Base-by-base conservation (phyloP, 106 monocot species). In the Amphibolis antarctica region DNA sequence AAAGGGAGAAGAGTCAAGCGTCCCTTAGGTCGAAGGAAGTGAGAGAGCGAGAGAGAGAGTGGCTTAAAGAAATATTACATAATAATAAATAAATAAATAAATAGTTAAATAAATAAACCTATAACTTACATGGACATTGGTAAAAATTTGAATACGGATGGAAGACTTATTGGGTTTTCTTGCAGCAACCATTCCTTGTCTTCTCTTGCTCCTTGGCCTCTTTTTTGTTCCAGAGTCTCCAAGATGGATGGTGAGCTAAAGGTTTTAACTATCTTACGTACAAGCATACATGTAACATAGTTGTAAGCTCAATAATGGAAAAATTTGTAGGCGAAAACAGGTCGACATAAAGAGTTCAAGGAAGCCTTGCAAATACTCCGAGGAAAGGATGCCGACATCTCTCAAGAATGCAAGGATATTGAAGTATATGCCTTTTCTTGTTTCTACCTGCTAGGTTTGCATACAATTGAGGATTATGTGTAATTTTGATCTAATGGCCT, bases 221-320 rank as follows among this genome's bases (percentile, higher is more conserved):
- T 59, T 53, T 45, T 80, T 91, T 61, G 78, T 91, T 66, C 90
- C 90, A 24, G 90, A 91, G 65, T 91, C 90, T 59, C 86, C 90
- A 21, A 79, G 90, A 74, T 91, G 86, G 86, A 69, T 91, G 77
- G 90, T 91, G 75, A 74, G 80, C 9, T 20, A 24, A 45, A 7
- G n/a, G n/a, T n/a, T n/a, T 22, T 45, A 21, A 28, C 1, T 12
- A 14, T 62, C 2, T 20, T 21, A 14, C 7, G 36, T 0, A 10
- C 5, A 10, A 62, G 9, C 9, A 22, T 10, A n/a, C 15, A 42
- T 14, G n/a, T n/a, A n/a, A 22, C 62, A 62, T 21, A 31, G 19
- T 60, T 7, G 13, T 10, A 60, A 24, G 30, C 30, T 10, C 31
- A 54, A 22, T 2, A 22, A 24, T 24, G 23, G 54, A 1, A 24